Percentiles rank a stretch among this genome's conserved stretches.
Evolutionary conservation across 2,329 filamentous ascomycete genomes (phyloP).

Genomic region (Metarhizium rileyi): DNA sequence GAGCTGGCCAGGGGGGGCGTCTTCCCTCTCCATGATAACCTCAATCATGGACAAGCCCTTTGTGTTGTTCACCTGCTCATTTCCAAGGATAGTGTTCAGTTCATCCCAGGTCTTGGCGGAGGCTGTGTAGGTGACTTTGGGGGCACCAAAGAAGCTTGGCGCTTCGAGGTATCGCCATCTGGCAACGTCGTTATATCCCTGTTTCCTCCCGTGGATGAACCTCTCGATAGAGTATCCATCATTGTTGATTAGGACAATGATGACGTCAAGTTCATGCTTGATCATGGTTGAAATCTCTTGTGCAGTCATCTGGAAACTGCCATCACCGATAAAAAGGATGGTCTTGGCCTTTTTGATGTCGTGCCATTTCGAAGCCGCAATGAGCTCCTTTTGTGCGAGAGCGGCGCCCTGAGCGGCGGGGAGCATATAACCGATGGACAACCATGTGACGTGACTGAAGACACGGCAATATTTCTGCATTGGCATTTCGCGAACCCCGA

Average conservation of each 20-base stretch:
- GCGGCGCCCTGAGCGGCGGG: constrained; percentile 45
- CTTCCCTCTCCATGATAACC: constrained; percentile 8
- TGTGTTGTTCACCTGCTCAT: not conserved
- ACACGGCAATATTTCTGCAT: constrained; percentile 38
- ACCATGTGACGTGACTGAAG: constrained; percentile 45
- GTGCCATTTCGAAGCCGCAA: constrained; percentile 9
- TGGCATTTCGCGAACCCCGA: constrained; percentile 40
- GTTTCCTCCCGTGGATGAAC: constrained; percentile 42
- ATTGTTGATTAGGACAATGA: constrained; percentile 48
- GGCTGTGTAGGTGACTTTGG: constrained; percentile 5
- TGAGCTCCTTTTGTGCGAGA: constrained; percentile 40
- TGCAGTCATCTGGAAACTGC: constrained; percentile 55
- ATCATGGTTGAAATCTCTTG: constrained; percentile 59
- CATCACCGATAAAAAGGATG: constrained; percentile 52
- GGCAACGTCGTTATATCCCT: constrained; percentile 46
- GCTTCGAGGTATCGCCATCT: constrained; percentile 41
- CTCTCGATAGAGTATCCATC: constrained; percentile 51
- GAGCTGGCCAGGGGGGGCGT: constrained; percentile 5
- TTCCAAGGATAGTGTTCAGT: constrained; percentile 2
- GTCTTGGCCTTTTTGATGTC: constrained; percentile 24
- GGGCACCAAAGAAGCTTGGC: constrained; percentile 37
- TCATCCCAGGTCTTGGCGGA: constrained; percentile 6
- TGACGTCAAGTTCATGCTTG: constrained; percentile 36
- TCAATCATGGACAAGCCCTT: constrained; percentile 7
- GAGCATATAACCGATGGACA: constrained; percentile 52